Conservation (phyloP, 306 rosid genomes). For the Benincasa hispida region DNA sequence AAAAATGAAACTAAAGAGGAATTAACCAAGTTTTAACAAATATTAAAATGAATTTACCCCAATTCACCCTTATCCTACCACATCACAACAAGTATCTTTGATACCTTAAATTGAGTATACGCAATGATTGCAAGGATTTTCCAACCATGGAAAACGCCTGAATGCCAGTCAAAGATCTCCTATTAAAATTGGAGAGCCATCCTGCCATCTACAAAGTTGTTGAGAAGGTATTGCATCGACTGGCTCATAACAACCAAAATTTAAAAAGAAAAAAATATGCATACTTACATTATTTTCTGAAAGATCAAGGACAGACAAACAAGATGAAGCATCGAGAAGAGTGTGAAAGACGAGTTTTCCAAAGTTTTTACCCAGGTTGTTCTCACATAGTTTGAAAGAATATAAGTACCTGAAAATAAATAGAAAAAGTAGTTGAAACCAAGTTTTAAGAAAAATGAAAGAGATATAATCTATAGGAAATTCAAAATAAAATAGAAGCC, state of each 20-base stretch:
- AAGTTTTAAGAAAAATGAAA: neutral
- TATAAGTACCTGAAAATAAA: constrained; percentile 42
- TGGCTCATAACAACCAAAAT: constrained; percentile 11
- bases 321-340: constrained; percentile 55
- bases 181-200: constrained; percentile 59
- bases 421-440: constrained; percentile 5
- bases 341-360: constrained; percentile 42
- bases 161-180: constrained; percentile 21
- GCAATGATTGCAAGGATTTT: constrained; percentile 58
- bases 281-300: constrained; percentile 67
- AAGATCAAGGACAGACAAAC: constrained; percentile 68
- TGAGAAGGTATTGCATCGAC: constrained; percentile 15
- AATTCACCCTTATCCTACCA: neutral
- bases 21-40: neutral
- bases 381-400: constrained; percentile 51
- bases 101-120: constrained; percentile 76
- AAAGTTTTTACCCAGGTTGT: constrained; percentile 39
- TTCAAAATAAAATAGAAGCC: neutral
- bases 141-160: constrained; percentile 21
- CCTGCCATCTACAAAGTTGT: constrained; percentile 58
- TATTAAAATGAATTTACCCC: neutral
- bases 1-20: neutral
- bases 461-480: neutral
- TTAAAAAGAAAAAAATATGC: constrained; percentile 8
- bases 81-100: neutral